Evolutionary conservation across 2,329 filamentous ascomycete species (phyloP), one percentile per base, ranked within the genome.

Genomic region (Aspergillus pseudonomiae): DNA sequence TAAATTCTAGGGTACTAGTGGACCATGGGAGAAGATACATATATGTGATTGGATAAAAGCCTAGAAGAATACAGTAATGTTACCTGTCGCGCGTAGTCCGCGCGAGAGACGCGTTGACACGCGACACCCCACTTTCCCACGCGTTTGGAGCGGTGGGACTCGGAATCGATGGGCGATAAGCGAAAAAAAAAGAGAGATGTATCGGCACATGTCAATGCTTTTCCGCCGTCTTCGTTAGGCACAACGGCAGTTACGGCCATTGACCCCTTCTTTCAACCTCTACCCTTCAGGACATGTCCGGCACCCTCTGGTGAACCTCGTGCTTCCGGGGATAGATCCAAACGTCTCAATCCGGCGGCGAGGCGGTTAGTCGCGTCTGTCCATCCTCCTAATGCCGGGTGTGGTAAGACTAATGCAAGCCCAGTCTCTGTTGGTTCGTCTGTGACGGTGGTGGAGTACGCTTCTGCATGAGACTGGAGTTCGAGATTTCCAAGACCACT

Each of bases 81-180:
- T 68, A 70, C 67, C 62, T 65, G 34, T 62, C 67, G 68, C 68
- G 68, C 65, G 63, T 57, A 9, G 26, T 63, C 57, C 68, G 68
- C 65, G 68, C 66, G 19, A 46, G 34, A 30, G 62, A 68, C 68
- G 68, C 67, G 68, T 65, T 28, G n/a, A 11, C 56, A 63, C 67
- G 66, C 68, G 68, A 59, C 39, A 65, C 67, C 68, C 67, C 68
- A 62, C 67, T 28, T 62, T 50, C 4, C 14, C 53, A 60, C 67
- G 66, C 67, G 67, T 65, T 57, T 39, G 58, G 12, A 32, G 59
- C 50, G 46, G 50, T 30, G 54, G 32, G 39, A 57, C 43, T 50
- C 16, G 16, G 12, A 16, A 50, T 48, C 24, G 7, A 30, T n/a
- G 28, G 28, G 26, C 48, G 48, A 52, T 52, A 30, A 32, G 28